Conservation (phyloP, 345 rosid genomes). For the Hypericum androsaemum region DNA sequence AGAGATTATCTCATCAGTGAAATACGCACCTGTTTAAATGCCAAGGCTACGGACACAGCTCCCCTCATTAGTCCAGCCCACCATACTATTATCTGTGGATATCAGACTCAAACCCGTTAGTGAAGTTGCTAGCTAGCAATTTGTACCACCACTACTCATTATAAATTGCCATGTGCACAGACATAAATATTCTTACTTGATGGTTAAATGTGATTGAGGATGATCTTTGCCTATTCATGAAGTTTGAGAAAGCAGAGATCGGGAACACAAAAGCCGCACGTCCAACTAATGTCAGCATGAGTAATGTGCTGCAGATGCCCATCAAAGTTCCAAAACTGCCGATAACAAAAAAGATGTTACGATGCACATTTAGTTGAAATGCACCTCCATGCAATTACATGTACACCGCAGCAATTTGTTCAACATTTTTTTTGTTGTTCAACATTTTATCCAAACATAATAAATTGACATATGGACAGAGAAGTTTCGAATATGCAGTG, state of each 20-base stretch:
- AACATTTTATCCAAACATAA: no score
- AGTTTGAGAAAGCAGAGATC: constrained; percentile 55
- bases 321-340: constrained; percentile 48
- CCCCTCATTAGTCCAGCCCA: constrained; percentile 98
- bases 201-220: constrained; percentile 45
- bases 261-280: constrained; percentile 87
- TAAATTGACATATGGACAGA: no score
- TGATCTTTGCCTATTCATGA: constrained; percentile 42
- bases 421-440: no score
- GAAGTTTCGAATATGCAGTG: no score
- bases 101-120: not conserved
- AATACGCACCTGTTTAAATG: constrained; percentile 67
- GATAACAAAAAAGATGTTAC: not conserved
- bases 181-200: constrained; percentile 37
- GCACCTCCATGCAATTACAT: no score
- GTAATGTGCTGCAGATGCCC: constrained; percentile 37
- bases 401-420: no score
- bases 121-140: no score
- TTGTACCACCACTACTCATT: not conserved
- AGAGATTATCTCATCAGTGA: not conserved
- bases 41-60: constrained; percentile 84
- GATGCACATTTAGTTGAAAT: no score
- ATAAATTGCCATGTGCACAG: not conserved
- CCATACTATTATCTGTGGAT: constrained; percentile 65
- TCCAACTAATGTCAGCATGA: constrained; percentile 49